These are phyloP conservation scores for Leccinum sublutescens DNA, from an alignment of 768 basidiomycete genomes.

Conservation along the genomic window DNA sequence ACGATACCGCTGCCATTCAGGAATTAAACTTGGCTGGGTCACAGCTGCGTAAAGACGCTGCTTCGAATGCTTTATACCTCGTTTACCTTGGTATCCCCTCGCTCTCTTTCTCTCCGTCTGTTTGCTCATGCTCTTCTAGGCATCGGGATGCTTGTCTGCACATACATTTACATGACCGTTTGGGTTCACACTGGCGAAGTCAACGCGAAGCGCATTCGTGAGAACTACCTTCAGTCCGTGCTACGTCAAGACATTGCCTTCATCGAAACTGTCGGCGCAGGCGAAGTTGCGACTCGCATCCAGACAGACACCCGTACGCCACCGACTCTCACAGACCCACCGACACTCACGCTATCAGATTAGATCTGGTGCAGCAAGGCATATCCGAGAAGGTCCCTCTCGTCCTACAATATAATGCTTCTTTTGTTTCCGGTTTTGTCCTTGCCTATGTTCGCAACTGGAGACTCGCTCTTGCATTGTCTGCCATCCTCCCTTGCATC, in stretches of 20 bases:
- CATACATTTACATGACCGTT: slow-evolving; percentile 66
- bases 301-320: slow-evolving; percentile 81
- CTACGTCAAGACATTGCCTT: slow-evolving; percentile 86
- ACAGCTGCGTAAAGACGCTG: slow-evolving; percentile 51
- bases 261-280: slow-evolving; percentile 90
- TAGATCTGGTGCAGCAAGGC: slow-evolving; percentile 88
- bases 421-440: slow-evolving; percentile 79
- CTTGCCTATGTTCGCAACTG: slow-evolving; percentile 68
- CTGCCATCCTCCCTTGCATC: slow-evolving; percentile 84
- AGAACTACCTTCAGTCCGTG: slow-evolving; percentile 75
- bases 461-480: slow-evolving; percentile 82
- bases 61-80: slow-evolving; percentile 60
- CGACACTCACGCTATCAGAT: neutral
- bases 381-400: slow-evolving; percentile 87
- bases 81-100: slow-evolving; percentile 57
- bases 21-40: slow-evolving; percentile 38
- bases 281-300: slow-evolving; percentile 92
- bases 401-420: slow-evolving; percentile 57
- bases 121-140: slow-evolving; percentile 40
- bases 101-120: neutral
- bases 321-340: neutral
- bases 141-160: slow-evolving; percentile 70
- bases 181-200: slow-evolving; percentile 82
- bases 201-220: slow-evolving; percentile 80
- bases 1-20: slow-evolving; percentile 30